phyloP scores from a whole-genome alignment of 441 rosid genomes.

The Jatropha podagrica region DNA sequence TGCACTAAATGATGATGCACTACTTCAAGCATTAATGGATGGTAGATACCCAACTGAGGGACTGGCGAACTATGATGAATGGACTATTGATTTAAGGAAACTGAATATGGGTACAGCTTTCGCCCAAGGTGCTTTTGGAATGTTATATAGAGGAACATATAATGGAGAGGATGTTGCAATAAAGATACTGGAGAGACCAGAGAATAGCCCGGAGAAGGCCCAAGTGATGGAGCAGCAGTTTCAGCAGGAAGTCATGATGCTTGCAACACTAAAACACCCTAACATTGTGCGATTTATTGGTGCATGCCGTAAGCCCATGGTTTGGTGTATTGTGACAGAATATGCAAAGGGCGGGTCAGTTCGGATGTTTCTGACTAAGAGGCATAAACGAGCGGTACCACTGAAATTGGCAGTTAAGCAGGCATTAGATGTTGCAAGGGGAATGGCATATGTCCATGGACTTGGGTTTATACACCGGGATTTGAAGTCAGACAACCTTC shows the following conservation, averaged over 20 bases:
- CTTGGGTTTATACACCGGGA: conserved; percentile 87
- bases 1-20: conserved; percentile 78
- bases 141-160: conserved; percentile 86
- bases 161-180: conserved; percentile 92
- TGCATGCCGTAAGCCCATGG: conserved; percentile 82
- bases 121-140: conserved; percentile 98
- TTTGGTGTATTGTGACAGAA: conserved; percentile 96
- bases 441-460: conserved; percentile 91
- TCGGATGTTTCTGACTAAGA: conserved; percentile 71
- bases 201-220: conserved; percentile 59
- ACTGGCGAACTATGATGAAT: conserved; percentile 68
- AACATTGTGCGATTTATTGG: conserved; percentile 93
- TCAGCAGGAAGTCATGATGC: conserved; percentile 97
- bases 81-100: conserved; percentile 89
- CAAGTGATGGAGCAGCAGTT: conserved; percentile 94
- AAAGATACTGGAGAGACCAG: conserved; percentile 90
- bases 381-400: conserved; percentile 80
- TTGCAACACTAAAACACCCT: conserved; percentile 77
- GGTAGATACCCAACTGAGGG: conserved; percentile 60
- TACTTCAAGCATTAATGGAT: conserved; percentile 85
- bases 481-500: conserved; percentile 90
- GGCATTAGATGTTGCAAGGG: conserved; percentile 94
- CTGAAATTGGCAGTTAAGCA: conserved; percentile 89
- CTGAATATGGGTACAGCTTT: conserved; percentile 88
- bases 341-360: conserved; percentile 99